phyloP scores from a whole-genome alignment of 2,329 filamentous ascomycete genomes.

The Tetracladium maxilliforme region DNA sequence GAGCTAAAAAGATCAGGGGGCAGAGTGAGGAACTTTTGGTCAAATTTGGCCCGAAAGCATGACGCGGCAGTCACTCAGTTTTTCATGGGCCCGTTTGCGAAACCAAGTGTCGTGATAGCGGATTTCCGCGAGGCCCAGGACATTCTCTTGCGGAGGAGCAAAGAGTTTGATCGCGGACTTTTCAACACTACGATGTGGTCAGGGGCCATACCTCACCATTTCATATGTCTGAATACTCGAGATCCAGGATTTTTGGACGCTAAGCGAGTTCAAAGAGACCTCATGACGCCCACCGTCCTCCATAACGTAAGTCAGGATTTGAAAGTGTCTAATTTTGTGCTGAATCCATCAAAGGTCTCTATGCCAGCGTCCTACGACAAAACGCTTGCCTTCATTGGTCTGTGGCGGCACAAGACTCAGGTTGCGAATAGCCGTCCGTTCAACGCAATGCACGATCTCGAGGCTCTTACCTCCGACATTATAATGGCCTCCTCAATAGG shows the following conservation, averaged over 20 bases:
- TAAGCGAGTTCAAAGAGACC: conserved; percentile 13
- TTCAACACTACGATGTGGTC: conserved; percentile 9
- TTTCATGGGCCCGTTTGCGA: conserved; percentile 8
- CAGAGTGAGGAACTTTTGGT: no score
- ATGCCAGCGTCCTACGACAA: conserved; percentile 12
- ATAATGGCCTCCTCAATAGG: no score
- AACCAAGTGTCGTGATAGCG: conserved; percentile 10
- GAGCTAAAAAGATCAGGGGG: no score
- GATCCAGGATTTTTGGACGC: conserved; percentile 12
- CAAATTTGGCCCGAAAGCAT: conserved; percentile 2
- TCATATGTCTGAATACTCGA: conserved; percentile 12
- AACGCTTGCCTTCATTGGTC: conserved; percentile 10
- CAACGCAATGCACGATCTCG: conserved; percentile 3
- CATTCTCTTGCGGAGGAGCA: conserved; percentile 11
- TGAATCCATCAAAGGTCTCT: conserved; percentile 9
- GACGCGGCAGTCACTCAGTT: conserved; percentile 11
- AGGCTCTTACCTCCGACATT: conserved; percentile 4
- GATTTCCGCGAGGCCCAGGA: conserved; percentile 14
- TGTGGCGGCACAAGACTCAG: conserved; percentile 13
- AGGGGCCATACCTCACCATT: conserved; percentile 11
- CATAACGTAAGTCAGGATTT: no score
- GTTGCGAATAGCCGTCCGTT: conserved; percentile 4
- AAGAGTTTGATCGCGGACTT: conserved; percentile 15
- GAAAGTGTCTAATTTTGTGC: no score
- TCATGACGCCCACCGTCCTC: conserved; percentile 15